Evolutionary conservation across 1,284 basidiomycete species (phyloP), one percentile per base, ranked within the genome.

Genomic region (Singerocomus rubriflavus): DNA sequence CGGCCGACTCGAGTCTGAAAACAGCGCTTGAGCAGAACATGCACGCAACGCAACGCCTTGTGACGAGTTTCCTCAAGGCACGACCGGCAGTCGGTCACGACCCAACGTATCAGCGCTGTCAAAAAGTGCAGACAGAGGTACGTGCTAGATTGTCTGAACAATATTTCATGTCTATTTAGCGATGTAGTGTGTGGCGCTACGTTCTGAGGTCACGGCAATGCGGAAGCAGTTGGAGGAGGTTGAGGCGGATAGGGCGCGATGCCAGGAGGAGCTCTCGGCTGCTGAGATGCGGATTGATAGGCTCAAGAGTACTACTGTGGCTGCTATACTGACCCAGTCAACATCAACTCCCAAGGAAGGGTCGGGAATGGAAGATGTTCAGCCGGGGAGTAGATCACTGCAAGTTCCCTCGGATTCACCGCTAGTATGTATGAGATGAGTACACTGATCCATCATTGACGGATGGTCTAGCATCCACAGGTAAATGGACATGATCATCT

Each of bases 261-360:
- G 79, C 51, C 75, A 79, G 48, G 74, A 77, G 33, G 79, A 84
- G 38, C 79, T 93, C 26, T 63, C 79, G 6, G 71, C 73, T 6
- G 80, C 84, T 0, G 85, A 93, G 70, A 86, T 78, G 56, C 81
- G 83, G n/a, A 65, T 84, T 41, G 91, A 93, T 62, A 79, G 89
- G 35, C 64, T 85, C 45, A 78, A 77, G 60, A 92, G 89, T 65
- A 76, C 75, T 51, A 78, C 82, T 2, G 77, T 87, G 6, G 68
- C 70, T 41, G 70, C 74, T 10, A 65, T 76, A 48, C 74, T 78
- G 53, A 57, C 53, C 21, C 69, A 66, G 54, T 48, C 61, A 36
- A 66, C 70, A 48, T 50, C 60, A 30, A 67, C 70, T 21, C 60
- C 61, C 17, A 66, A 68, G 53, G 71, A 73, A 51, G 76, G 73